phyloP scores from a whole-genome alignment of 495 filamentous ascomycete species.

The Xylaria intraflava region DNA sequence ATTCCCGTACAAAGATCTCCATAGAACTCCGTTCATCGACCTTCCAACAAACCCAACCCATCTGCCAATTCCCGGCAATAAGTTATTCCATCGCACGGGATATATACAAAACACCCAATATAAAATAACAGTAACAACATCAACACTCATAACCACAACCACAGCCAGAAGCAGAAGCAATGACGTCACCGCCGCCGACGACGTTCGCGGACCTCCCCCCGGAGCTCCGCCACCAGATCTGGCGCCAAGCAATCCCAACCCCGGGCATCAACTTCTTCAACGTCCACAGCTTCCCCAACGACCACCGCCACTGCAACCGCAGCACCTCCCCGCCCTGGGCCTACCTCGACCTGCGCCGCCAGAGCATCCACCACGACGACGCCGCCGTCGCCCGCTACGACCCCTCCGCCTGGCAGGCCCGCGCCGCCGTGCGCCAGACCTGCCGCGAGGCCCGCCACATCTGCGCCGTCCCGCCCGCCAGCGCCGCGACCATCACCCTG shows the following conservation, averaged over 20 bases:
- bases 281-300: slow-evolving; percentile 24
- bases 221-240: slow-evolving; percentile 31
- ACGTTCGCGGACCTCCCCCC: slow-evolving; percentile 23
- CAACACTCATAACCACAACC: not conserved
- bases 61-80: too few species aligned
- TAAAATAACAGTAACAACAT: too few species aligned
- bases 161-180: not conserved
- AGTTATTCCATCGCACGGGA: too few species aligned
- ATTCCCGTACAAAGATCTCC: too few species aligned
- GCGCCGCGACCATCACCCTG: slow-evolving; percentile 14
- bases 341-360: slow-evolving; percentile 22
- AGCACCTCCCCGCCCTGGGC: slow-evolving; percentile 22
- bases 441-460: slow-evolving; percentile 19
- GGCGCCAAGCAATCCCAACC: slow-evolving; percentile 15
- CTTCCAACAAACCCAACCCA: too few species aligned
- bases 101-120: too few species aligned
- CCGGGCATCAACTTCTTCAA: slow-evolving; percentile 30
- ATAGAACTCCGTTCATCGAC: too few species aligned
- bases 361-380: slow-evolving; percentile 18
- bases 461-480: slow-evolving; percentile 4
- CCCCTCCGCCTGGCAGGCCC: slow-evolving; percentile 20
- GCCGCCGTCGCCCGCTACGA: slow-evolving; percentile 16
- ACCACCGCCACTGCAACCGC: slow-evolving; percentile 14
- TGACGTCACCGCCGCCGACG: not conserved
- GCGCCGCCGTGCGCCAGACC: slow-evolving; percentile 8